Percentiles rank a stretch among this genome's conserved stretches.
Evolutionary conservation across 352 stramenopile genomes (phyloP).

Genomic region (Pythium folliculosum): DNA sequence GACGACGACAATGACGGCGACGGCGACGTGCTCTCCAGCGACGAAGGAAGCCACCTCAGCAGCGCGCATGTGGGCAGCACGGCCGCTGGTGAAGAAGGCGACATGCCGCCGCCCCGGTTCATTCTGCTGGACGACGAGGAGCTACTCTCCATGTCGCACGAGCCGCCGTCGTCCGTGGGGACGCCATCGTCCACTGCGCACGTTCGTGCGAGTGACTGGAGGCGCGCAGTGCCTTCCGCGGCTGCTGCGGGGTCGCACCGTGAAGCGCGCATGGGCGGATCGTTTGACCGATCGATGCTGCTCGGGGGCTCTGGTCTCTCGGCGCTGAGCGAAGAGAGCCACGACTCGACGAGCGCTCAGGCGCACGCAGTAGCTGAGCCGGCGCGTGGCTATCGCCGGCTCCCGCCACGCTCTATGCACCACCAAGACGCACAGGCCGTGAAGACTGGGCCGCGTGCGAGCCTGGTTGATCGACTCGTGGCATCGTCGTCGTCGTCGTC

Average conservation of each 20-base stretch:
- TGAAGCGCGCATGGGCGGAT: slow-evolving; percentile 20
- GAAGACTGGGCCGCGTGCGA: slow-evolving; percentile 6
- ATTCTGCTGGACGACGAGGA: slow-evolving; percentile 62
- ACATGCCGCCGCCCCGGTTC: slow-evolving; percentile 48
- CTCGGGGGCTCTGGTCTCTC: slow-evolving; percentile 46
- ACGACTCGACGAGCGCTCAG: neutral
- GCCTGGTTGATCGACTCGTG: slow-evolving; percentile 21
- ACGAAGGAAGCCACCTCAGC: slow-evolving; percentile 29
- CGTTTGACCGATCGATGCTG: slow-evolving; percentile 58
- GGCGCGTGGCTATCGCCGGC: neutral
- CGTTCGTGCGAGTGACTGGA: neutral
- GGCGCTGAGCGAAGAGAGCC: slow-evolving; percentile 25
- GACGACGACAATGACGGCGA: slow-evolving; percentile 37
- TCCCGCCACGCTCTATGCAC: neutral
- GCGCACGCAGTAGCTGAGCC: neutral
- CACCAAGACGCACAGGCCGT: neutral
- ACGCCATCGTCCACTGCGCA: slow-evolving; percentile 3
- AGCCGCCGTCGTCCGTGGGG: slow-evolving; percentile 7
- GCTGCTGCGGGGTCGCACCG: neutral
- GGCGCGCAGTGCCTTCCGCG: neutral
- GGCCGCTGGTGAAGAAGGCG: slow-evolving; percentile 35
- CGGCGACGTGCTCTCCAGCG: slow-evolving; percentile 35
- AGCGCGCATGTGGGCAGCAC: slow-evolving; percentile 15
- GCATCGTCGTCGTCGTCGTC: slow-evolving; percentile 35
- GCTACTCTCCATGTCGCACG: slow-evolving; percentile 33